Percentiles rank a stretch among this genome's conserved stretches.
Evolutionary conservation across 2,329 filamentous ascomycete species (phyloP).

Genomic region (Monosporascus sp.): DNA sequence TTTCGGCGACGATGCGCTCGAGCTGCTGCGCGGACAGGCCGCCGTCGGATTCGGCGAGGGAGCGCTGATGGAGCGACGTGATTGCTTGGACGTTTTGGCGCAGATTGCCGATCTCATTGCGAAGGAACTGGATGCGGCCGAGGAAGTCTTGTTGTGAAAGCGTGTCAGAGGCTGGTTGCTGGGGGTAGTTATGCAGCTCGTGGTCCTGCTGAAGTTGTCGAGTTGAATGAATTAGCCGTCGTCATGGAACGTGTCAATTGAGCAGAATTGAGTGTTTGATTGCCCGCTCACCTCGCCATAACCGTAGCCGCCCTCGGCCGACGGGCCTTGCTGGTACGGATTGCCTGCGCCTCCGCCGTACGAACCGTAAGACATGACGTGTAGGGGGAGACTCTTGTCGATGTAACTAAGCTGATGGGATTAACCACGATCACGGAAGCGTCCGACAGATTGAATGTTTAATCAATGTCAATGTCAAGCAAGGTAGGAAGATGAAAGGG

Average conservation of each 20-base stretch:
- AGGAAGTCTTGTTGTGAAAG: constrained; percentile 65
- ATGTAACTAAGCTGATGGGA: neutral
- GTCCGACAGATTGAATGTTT: neutral
- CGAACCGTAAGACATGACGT: constrained; percentile 55
- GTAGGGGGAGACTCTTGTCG: neutral
- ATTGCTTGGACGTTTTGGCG: constrained; percentile 64
- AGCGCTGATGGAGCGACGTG: constrained; percentile 64
- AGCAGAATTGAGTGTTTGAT: constrained; percentile 20
- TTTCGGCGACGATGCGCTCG: constrained; percentile 63
- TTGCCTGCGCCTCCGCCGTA: constrained; percentile 49
- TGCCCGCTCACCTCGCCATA: constrained; percentile 36
- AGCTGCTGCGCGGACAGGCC: constrained; percentile 48
- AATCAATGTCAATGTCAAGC: neutral
- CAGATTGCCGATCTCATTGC: constrained; percentile 62
- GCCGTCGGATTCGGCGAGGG: constrained; percentile 60
- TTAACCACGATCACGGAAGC: neutral
- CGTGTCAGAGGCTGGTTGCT: constrained; percentile 24
- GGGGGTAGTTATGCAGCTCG: constrained; percentile 49
- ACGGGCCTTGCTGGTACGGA: constrained; percentile 53
- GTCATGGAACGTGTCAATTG: neutral
- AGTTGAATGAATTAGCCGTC: constrained; percentile 10
- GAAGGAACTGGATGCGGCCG: constrained; percentile 58
- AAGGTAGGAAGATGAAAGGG: neutral
- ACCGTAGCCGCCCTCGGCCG: constrained; percentile 41
- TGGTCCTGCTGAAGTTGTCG: constrained; percentile 28